Base-by-base conservation (phyloP, 2,329 filamentous ascomycete genomes). In the Xylaria multiplex region DNA sequence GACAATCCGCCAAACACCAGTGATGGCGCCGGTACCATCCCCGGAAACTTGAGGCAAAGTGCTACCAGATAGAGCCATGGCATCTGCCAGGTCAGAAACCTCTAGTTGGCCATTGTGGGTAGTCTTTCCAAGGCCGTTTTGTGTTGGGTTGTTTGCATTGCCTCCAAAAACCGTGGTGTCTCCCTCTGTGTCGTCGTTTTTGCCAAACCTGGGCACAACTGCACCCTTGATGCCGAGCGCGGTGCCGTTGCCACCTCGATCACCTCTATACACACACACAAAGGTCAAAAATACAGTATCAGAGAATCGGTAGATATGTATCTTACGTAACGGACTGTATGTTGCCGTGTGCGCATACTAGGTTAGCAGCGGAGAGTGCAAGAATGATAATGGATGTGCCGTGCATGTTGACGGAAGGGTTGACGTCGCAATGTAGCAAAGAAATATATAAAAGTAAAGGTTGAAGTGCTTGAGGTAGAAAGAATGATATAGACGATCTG, bases 121-220 rank as follows among this genome's bases (percentile, higher is more conserved):
- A 11, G 63, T 65, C 58, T 62, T 48, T 4, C 63, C 63, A 27
- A 65, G 63, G 27, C 63, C 63, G 14, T 65, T 57, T 50, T 46
- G 54, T 8, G 37, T n/a, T 19, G 59, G 59, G 24, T 66, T 54
- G 14, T 54, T 66, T 32, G 53, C 59, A 27, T 59, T 59, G 24
- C 59, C 64, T 9, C 64, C 59, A 32, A 66, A 66, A 16, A 63
- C 64, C 5, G 64, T 66, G 11, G 64, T 66, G 19, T 66, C 64
- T 11, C 6, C 13, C 49, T 65, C 63, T 19, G 63, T 65, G 14
- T 42, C 52, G 30, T 56, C 52, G 13, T 65, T 65, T 45, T 53
- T 53, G 9, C 63, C 63, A 40, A 65, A 65, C 42, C 52, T 27
- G 4, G 63, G 63, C 13, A 65, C 58, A 4, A 52, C 46, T 19